Conservation (phyloP, 768 basidiomycete genomes). For the Lyophyllum decastes region DNA sequence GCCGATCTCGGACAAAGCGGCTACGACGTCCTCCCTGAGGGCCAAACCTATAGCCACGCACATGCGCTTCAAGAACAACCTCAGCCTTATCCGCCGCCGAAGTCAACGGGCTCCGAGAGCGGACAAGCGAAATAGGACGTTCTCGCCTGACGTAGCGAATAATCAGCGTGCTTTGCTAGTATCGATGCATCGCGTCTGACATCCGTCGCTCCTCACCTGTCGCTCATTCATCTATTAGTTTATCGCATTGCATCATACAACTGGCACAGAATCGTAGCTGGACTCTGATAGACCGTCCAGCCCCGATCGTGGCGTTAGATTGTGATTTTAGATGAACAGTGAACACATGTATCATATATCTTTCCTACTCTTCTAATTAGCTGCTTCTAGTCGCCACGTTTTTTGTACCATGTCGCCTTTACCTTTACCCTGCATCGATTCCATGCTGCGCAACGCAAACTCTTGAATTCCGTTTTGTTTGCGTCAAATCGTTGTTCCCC, state of each 20-base stretch:
- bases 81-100: constrained; percentile 7
- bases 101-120: neutral
- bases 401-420: neutral
- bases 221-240: neutral
- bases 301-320: neutral
- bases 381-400: neutral
- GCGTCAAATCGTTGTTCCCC: neutral
- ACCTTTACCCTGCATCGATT: neutral
- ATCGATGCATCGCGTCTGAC: neutral
- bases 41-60: constrained; percentile 31
- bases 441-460: neutral
- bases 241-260: neutral
- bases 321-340: neutral
- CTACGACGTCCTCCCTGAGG: constrained; percentile 75
- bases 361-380: neutral
- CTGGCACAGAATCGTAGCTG: neutral
- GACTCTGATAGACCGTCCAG: neutral
- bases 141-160: neutral
- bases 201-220: neutral
- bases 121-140: neutral
- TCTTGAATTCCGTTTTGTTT: neutral
- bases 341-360: neutral
- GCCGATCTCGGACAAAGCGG: constrained; percentile 81
- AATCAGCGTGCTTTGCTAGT: neutral
- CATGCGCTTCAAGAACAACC: constrained; percentile 19